These are phyloP conservation scores for Nymphaea thermarum DNA, from an alignment of 164 flowering plant species.

Conservation along the genomic window DNA sequence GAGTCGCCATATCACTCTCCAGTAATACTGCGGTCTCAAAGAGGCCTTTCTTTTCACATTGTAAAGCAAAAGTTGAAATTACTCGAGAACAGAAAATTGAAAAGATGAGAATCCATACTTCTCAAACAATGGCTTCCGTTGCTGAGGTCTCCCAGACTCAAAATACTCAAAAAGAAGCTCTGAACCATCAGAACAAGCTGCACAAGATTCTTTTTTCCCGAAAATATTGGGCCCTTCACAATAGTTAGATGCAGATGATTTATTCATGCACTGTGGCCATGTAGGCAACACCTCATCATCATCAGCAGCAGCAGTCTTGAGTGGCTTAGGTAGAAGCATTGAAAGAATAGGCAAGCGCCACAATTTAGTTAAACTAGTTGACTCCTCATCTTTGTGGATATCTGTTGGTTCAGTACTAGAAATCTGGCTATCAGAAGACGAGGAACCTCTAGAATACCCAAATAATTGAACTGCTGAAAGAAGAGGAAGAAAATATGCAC, in stretches of 20 bases:
- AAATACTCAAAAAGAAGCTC: slow-evolving; percentile 68
- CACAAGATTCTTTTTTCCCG: background rate
- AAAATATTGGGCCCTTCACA: slow-evolving; percentile 7
- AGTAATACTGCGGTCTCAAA: too few relatives aligned
- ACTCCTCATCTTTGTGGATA: slow-evolving; percentile 6
- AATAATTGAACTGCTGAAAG: slow-evolving; percentile 78
- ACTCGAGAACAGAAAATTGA: background rate
- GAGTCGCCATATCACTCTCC: too few relatives aligned
- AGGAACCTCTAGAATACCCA: slow-evolving; percentile 14
- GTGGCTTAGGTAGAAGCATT: slow-evolving; percentile 25
- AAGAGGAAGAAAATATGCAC: slow-evolving; percentile 64
- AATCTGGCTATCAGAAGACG: slow-evolving; percentile 1
- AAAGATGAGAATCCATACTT: slow-evolving; percentile 26
- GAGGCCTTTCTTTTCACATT: background rate
- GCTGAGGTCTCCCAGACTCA: slow-evolving; percentile 55
- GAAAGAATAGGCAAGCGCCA: slow-evolving; percentile 15
- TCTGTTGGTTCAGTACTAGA: slow-evolving; percentile 9
- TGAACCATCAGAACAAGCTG: slow-evolving; percentile 12
- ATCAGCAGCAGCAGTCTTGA: slow-evolving; percentile 5
- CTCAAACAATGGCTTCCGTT: slow-evolving; percentile 48
- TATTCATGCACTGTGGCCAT: slow-evolving; percentile 6
- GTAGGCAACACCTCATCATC: slow-evolving; percentile 2
- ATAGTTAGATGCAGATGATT: slow-evolving; percentile 11
- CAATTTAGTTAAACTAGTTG: slow-evolving; percentile 9
- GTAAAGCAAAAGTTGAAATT: background rate